Conservation (phyloP, 2,329 filamentous ascomycete genomes). For the Seiridium cupressi region DNA sequence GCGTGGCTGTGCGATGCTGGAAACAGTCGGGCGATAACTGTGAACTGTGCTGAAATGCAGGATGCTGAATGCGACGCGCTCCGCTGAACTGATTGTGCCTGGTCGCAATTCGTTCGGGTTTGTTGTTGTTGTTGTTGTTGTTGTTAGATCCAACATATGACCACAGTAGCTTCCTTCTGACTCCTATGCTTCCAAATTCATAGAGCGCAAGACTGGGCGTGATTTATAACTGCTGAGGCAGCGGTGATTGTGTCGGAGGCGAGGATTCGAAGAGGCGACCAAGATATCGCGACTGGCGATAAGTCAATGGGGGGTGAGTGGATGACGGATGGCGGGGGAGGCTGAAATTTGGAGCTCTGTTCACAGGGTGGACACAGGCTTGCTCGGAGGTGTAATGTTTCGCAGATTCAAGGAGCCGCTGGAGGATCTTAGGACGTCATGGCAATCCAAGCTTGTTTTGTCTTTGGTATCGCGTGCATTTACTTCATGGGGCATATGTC, state of each 20-base stretch:
- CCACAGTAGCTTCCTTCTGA: too few relatives aligned
- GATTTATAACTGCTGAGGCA: neutral
- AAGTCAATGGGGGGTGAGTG: neutral
- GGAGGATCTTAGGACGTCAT: conserved; percentile 7
- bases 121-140: too few relatives aligned
- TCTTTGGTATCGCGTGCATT: neutral
- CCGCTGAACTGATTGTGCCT: neutral
- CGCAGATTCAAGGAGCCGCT: neutral
- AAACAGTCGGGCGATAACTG: neutral
- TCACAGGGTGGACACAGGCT: neutral
- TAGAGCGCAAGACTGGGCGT: too few relatives aligned
- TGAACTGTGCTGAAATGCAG: neutral
- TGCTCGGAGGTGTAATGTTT: conserved; percentile 1
- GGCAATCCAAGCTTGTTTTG: conserved; percentile 4
- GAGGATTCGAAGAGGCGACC: neutral
- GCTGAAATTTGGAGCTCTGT: conserved; percentile 7
- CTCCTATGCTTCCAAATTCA: too few relatives aligned
- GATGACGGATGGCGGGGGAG: conserved; percentile 8
- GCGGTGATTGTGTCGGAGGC: neutral
- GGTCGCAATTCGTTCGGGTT: neutral
- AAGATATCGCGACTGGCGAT: neutral
- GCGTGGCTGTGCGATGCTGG: too few relatives aligned
- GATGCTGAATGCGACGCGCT: conserved; percentile 3
- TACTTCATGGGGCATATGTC: neutral
- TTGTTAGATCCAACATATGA: neutral